phyloP scores from a whole-genome alignment of 2,329 filamentous ascomycete genomes.

The Colletotrichum camelliae region DNA sequence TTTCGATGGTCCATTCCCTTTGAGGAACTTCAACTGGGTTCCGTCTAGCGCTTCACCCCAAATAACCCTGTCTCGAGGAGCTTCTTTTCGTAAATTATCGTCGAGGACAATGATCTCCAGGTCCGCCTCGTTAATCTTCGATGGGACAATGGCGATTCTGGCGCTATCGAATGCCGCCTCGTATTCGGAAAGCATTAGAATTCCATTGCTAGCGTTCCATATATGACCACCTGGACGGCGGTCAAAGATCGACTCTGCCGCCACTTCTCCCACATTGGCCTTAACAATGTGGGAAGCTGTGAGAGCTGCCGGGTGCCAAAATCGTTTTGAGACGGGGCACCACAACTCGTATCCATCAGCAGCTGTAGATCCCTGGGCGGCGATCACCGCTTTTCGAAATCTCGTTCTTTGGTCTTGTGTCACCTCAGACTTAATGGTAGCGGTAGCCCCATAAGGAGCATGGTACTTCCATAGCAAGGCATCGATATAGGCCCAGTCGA shows the following conservation, averaged over 20 bases:
- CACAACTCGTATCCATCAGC: not conserved
- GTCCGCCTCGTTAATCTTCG: not conserved
- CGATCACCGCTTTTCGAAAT: not conserved
- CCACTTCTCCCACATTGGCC: not conserved
- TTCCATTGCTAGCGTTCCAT: not conserved
- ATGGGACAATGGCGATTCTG: not conserved
- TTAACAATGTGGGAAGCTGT: not conserved
- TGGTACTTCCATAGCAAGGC: not conserved
- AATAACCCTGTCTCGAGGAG: not conserved
- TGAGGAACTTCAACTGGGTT: not conserved
- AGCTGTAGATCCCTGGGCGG: not conserved
- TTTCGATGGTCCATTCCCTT: not conserved
- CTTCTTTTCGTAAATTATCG: not conserved
- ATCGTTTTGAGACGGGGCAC: not conserved
- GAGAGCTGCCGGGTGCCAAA: not conserved
- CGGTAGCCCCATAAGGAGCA: not conserved
- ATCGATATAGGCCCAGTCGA: not conserved
- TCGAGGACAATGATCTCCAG: not conserved
- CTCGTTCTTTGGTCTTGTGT: not conserved
- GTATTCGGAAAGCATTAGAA: not conserved
- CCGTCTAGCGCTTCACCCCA: not conserved
- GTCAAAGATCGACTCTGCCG: not conserved
- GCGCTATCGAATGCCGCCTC: not conserved
- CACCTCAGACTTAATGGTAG: not conserved
- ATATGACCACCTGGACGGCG: not conserved